Evolutionary conservation across 345 rosid genomes (phyloP).

Genomic region (Microcos paniculata): DNA sequence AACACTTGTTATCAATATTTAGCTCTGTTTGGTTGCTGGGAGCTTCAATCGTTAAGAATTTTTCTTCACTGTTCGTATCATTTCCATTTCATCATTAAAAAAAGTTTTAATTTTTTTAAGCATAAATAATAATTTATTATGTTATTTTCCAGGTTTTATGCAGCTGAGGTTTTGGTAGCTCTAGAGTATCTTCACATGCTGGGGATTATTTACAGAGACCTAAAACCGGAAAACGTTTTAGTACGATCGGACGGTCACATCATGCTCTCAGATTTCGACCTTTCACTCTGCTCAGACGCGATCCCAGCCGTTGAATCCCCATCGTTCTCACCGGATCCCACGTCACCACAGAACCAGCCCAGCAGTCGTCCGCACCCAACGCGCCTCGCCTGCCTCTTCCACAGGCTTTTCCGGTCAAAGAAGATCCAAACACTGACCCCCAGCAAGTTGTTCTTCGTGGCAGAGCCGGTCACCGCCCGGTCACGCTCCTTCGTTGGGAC

Average conservation of each 20-base stretch:
- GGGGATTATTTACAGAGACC: slow-evolving; percentile 91
- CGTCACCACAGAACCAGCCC: slow-evolving; percentile 18
- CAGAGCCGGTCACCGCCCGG: slow-evolving; percentile 90
- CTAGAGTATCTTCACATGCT: slow-evolving; percentile 95
- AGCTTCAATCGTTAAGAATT: not conserved
- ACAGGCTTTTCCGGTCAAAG: slow-evolving; percentile 59
- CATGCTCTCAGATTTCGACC: slow-evolving; percentile 97
- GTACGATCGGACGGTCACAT: slow-evolving; percentile 96
- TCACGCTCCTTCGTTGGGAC: slow-evolving; percentile 95
- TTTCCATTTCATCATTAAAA: not conserved
- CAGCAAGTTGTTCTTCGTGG: slow-evolving; percentile 67
- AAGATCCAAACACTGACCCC: slow-evolving; percentile 52
- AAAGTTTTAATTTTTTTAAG: not conserved
- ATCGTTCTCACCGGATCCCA: slow-evolving; percentile 40
- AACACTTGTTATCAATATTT: not conserved
- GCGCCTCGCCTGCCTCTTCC: slow-evolving; percentile 48
- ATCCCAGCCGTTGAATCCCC: slow-evolving; percentile 85
- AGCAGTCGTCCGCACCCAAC: slow-evolving; percentile 30
- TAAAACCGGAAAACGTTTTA: slow-evolving; percentile 90
- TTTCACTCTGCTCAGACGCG: slow-evolving; percentile 75
- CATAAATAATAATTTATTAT: not conserved
- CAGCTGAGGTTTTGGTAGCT: slow-evolving; percentile 89
- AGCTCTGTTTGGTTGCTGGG: not conserved
- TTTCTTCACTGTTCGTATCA: not conserved
- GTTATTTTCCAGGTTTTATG: slow-evolving; percentile 62